Base-by-base conservation (phyloP, 192 early-diverging fungal genomes). In the Phlyctochytrium arcticum region DNA sequence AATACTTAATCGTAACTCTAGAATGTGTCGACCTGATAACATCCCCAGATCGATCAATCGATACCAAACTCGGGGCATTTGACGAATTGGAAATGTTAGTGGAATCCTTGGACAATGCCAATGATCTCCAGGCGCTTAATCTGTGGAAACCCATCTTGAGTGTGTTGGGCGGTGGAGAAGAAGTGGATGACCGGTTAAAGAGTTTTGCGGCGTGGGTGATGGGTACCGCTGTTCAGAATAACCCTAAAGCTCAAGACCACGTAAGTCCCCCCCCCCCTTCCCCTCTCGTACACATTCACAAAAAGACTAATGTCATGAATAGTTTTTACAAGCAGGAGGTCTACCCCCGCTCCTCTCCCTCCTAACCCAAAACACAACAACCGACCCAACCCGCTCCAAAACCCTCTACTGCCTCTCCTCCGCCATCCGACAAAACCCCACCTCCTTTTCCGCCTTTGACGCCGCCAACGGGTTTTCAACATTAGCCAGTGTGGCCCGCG, bases 201-300 rank as follows among this genome's bases (percentile, higher is more conserved):
- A 75, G 78, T 35, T 86, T 84, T 33, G 85, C 85, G 4, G 86
- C 89, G 21, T 99, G 95, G 96, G 88, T 95, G 9, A 83, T 92
- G 55, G 94, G 92, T 7, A 99, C 95, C 8, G 88, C 90, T 3
- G 86, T 95, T 6, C 94, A 99, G 71, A 94, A 99, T 75, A 98
- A 99, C 69, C 82, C 85, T 23, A 76, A 79, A 31, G 90, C 92
- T 4, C 94, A 99, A 70, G 68, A 76, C 17, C 88, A 86, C 49
- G 81, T 83, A 79, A 68, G 64, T 31, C 10, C 6, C 19, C 30
- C 3, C n/a, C 12, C 12, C 1, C 26, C 8, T 1, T 32, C n/a
- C 30, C 24, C 34, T 30, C 17, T 15, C 17, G 34, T 57, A 19
- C 10, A n/a, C 30, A 24, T 57, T 32, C 34, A 27, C 17, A 56